Percentiles rank a stretch among this genome's conserved stretches.
Conservation (phyloP, 2,329 filamentous ascomycete genomes). For the Aspergillus puulaauensis region DNA sequence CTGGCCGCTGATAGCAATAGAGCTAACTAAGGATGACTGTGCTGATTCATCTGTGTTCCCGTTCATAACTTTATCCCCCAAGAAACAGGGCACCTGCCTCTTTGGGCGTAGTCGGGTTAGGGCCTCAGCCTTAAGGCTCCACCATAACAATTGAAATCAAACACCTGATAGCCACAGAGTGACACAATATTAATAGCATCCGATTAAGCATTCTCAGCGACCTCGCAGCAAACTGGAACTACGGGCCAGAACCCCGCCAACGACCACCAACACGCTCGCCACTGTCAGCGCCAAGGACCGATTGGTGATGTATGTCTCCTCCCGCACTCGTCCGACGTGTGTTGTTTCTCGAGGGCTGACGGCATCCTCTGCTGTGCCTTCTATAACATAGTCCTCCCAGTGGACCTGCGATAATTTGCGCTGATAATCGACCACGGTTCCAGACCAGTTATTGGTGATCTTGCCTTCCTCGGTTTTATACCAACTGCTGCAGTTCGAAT, state of each 20-base stretch:
- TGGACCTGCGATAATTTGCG: constrained; percentile 32
- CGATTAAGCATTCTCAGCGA: background rate
- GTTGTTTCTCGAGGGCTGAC: constrained; percentile 25
- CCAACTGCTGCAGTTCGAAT: constrained; percentile 56
- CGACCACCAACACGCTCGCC: constrained; percentile 4
- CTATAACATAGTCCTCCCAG: constrained; percentile 32
- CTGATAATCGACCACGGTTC: constrained; percentile 58
- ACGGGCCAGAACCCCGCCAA: constrained; percentile 1
- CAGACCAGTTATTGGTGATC: constrained; percentile 59
- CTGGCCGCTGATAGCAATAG: background rate
- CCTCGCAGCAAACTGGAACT: constrained; percentile 5
- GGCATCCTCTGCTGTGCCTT: constrained; percentile 25
- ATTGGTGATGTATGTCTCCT: constrained; percentile 10
- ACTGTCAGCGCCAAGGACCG: constrained; percentile 3
- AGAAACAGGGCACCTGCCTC: background rate
- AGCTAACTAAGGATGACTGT: background rate
- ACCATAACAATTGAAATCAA: background rate
- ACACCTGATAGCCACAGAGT: too few species aligned
- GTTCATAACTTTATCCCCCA: too few species aligned
- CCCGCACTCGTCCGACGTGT: constrained; percentile 29
- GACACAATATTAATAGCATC: too few species aligned
- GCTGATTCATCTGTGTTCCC: background rate
- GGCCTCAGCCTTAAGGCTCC: background rate
- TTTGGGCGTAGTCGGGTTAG: background rate
- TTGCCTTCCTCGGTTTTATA: constrained; percentile 56